Base-by-base conservation (phyloP, 768 basidiomycete genomes). In the Heimioporus sp. region DNA sequence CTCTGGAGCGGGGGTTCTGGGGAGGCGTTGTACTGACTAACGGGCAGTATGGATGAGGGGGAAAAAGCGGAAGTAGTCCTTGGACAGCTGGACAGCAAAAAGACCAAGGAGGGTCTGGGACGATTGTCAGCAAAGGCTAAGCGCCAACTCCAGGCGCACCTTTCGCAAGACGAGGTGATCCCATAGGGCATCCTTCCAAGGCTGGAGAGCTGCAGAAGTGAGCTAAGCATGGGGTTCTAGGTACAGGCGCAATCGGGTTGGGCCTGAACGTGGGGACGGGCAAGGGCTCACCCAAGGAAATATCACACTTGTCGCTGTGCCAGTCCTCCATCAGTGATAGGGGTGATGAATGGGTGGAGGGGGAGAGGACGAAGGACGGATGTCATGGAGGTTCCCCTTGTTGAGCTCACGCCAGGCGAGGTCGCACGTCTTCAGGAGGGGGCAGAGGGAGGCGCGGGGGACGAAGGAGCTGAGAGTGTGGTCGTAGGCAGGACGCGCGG, bases 291-390 rank as follows among this genome's bases (percentile, higher is more conserved):
- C 85, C 74, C 5, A 95, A 73, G 0, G 83, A 80, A 0, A 95
- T 76, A 17, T 92, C 92, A 59, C 85, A 87, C 70, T 93, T 94
- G 56, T 97, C 93, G 52, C 87, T 79, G 66, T 92, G 90, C 85
- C 90, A 92, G 60, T 93, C 91, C 75, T 93, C 92, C 54, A 80
- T 75, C 91, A 92, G 28, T 52, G 24, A 7, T 7, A 28, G 7
- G 5, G 24, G 49, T 28, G 12, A 28, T 17, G 46, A 54, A 58
- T 41, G 50, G 38, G 30, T 13, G 30, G 24, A 56, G 49, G 9
- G 44, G 41, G 16, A 41, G 30, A 55, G 35, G 15, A 57, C 59
- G 52, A 61, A 39, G 43, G 50, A 76, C 86, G 60, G 60, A 92
- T 92, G 72, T 98, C 94, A 51, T 83, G 75, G 30, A 92, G 75